Base-by-base conservation (phyloP, 2,329 filamentous ascomycete genomes). In the Colletotrichum musae region DNA sequence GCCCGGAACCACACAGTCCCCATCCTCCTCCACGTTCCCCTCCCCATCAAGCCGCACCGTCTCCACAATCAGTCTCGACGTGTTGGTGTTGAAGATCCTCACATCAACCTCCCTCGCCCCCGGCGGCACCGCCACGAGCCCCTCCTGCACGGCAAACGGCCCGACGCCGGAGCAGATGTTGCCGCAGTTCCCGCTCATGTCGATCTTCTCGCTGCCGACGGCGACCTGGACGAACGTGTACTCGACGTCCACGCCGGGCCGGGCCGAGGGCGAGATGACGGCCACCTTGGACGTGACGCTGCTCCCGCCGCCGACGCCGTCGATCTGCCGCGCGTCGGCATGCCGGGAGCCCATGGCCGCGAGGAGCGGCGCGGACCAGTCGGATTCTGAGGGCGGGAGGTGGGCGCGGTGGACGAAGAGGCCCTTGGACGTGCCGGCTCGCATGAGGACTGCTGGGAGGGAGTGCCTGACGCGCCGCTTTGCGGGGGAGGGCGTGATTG, bases 181-280 rank as follows among this genome's bases (percentile, higher is more conserved):
- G 5, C 89, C 89, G 72, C 89, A 91, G 68, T 90, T 92, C 2
- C 89, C 87, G 0, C 85, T 86, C 48, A 88, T 81, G 70, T 91
- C 89, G 2, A 91, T 82, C 9, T 83, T 80, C 5, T 82, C 82
- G 58, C 85, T 83, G 24, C 87, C 85, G 56, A 91, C 84, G 0
- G 87, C 88, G 1, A 91, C 81, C 56, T 89, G 88, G 0, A 90
- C 85, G 72, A 92, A 92, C 0, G 89, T 91, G 72, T 88, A 91
- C 58, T 91, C 87, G 9, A 91, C 80, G 68, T 91, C 86, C 1
- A 82, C 82, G 18, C 82, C 85, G 1, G 78, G 83, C 75, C 64
- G 78, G 71, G 21, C 45, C 0, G 78, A 79, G 0, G 74, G 75
- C 2, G 82, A 82, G 1, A 92, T 84, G 0, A 92, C 82, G 86